Evolutionary conservation across 2,329 filamentous ascomycete species (phyloP).

Genomic region (Paraphaeosphaeria sporulosa): DNA sequence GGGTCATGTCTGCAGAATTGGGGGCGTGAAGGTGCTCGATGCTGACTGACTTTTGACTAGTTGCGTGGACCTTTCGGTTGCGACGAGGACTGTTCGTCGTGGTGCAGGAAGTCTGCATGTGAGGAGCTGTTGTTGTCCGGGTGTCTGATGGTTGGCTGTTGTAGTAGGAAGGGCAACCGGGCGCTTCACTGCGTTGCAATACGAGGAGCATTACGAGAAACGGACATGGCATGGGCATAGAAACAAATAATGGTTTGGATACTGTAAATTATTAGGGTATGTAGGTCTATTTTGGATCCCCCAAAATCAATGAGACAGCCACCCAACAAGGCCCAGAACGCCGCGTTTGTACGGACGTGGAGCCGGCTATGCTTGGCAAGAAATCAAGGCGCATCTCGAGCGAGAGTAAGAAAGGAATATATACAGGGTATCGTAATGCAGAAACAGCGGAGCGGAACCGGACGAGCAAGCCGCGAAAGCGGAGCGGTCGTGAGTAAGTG

Average conservation of each 20-base stretch:
- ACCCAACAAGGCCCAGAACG: slow-evolving; percentile 13
- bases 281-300: slow-evolving; percentile 23
- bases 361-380: slow-evolving; percentile 1
- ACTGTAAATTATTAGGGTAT: slow-evolving; percentile 17
- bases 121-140: slow-evolving; percentile 4
- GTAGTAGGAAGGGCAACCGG: background rate
- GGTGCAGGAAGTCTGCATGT: slow-evolving; percentile 1
- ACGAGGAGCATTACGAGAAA: too few relatives aligned
- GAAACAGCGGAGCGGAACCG: background rate
- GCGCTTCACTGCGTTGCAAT: background rate
- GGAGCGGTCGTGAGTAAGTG: background rate
- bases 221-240: background rate
- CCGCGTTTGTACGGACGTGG: slow-evolving; percentile 8
- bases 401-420: slow-evolving; percentile 12
- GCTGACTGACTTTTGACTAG: too few relatives aligned
- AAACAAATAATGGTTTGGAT: background rate
- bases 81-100: slow-evolving; percentile 1
- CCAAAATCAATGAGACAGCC: background rate
- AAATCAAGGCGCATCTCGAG: background rate
- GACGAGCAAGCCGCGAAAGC: slow-evolving; percentile 11
- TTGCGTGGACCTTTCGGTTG: too few relatives aligned
- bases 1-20: slow-evolving; percentile 6
- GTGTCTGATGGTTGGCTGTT: background rate
- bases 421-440: slow-evolving; percentile 17
- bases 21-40: background rate